Conservation (phyloP, 2,329 filamentous ascomycete genomes). For the Aspergillus unguis region DNA sequence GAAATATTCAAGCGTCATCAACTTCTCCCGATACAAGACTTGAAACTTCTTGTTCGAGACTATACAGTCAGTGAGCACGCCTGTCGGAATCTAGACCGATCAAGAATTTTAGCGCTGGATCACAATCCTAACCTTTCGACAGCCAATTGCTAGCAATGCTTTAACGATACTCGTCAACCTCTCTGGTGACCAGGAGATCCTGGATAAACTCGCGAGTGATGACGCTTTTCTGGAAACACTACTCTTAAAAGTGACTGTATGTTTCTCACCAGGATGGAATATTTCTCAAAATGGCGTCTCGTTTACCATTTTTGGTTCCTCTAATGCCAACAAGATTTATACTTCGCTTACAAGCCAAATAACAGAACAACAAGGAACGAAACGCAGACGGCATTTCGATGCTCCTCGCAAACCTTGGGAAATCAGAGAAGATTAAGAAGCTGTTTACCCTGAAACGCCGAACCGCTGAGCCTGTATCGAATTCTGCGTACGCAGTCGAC, state of each 20-base stretch:
- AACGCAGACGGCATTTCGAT: constrained; percentile 85
- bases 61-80: constrained; percentile 60
- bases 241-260: constrained; percentile 68
- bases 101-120: no score
- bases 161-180: constrained; percentile 75
- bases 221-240: constrained; percentile 75
- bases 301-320: no score
- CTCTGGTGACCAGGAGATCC: constrained; percentile 75
- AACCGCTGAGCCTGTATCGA: constrained; percentile 66
- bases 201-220: constrained; percentile 70
- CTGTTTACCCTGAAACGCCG: constrained; percentile 67
- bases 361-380: constrained; percentile 58
- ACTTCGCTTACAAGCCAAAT: constrained; percentile 10
- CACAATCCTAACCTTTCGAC: background rate
- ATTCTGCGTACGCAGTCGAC: constrained; percentile 72
- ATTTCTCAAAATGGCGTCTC: no score
- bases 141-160: constrained; percentile 91
- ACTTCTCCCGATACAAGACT: constrained; percentile 74
- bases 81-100: background rate
- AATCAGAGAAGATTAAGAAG: constrained; percentile 69
- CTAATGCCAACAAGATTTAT: no score
- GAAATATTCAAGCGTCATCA: constrained; percentile 79
- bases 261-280: constrained; percentile 47
- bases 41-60: constrained; percentile 83
- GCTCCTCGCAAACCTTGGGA: constrained; percentile 88